phyloP scores from a whole-genome alignment of 1,139 yeast genomes.

The Candida labiduridarum region DNA sequence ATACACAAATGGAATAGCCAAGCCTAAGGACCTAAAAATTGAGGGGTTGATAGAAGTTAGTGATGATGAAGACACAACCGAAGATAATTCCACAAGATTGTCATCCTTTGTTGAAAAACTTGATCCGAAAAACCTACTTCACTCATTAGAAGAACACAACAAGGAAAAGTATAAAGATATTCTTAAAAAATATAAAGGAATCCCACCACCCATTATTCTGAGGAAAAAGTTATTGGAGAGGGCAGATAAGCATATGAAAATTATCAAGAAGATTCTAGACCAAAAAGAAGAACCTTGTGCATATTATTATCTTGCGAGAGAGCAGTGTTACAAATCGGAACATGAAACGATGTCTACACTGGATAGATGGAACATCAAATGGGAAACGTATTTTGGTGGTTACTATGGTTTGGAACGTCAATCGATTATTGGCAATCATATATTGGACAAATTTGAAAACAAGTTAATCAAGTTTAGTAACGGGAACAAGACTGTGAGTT shows the following conservation, averaged over 20 bases:
- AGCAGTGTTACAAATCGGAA: slow-evolving; percentile 35
- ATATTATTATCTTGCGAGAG: slow-evolving; percentile 52
- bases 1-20: neutral
- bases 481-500: slow-evolving; percentile 48
- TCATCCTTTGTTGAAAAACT: slow-evolving; percentile 1
- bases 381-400: slow-evolving; percentile 57
- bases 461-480: slow-evolving; percentile 27
- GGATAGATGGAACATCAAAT: slow-evolving; percentile 51
- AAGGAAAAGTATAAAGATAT: slow-evolving; percentile 18
- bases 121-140: slow-evolving; percentile 11
- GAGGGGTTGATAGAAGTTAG: slow-evolving; percentile 13
- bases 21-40: slow-evolving; percentile 3
- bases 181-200: slow-evolving; percentile 23
- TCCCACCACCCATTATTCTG: slow-evolving; percentile 33
- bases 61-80: slow-evolving; percentile 13
- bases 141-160: slow-evolving; percentile 17
- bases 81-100: neutral
- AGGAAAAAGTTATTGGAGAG: slow-evolving; percentile 25
- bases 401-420: slow-evolving; percentile 64
- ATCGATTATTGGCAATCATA: slow-evolving; percentile 45
- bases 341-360: slow-evolving; percentile 47
- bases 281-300: slow-evolving; percentile 44
- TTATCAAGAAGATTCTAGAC: slow-evolving; percentile 45
- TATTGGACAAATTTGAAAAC: slow-evolving; percentile 28
- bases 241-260: slow-evolving; percentile 29